These are phyloP conservation scores for Purpureocillium lavendulum DNA, from an alignment of 2,329 filamentous ascomycete genomes.

Conservation along the genomic window DNA sequence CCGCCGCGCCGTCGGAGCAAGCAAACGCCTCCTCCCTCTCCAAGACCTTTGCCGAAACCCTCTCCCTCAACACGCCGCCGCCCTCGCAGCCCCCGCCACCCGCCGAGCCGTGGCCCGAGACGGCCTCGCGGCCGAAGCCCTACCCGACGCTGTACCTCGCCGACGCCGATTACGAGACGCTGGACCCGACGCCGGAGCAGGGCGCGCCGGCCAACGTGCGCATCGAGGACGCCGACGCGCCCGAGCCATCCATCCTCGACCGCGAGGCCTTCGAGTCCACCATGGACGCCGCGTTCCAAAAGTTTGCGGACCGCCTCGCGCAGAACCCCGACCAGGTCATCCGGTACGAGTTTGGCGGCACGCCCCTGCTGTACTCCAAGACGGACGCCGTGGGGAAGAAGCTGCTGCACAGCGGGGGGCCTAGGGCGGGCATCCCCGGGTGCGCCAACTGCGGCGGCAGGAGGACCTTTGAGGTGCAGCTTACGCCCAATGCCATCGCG, in stretches of 20 bases:
- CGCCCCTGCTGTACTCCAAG: slow-evolving; percentile 73
- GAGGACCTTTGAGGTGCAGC: slow-evolving; percentile 83
- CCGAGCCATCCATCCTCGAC: slow-evolving; percentile 45
- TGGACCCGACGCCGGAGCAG: slow-evolving; percentile 51
- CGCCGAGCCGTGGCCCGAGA: slow-evolving; percentile 67
- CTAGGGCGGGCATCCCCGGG: slow-evolving; percentile 51
- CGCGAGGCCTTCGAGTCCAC: slow-evolving; percentile 64
- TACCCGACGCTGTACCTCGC: slow-evolving; percentile 73
- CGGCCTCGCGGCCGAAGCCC: slow-evolving; percentile 53
- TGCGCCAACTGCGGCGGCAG: slow-evolving; percentile 68
- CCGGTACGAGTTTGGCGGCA: slow-evolving; percentile 68
- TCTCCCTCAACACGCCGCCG: slow-evolving; percentile 58
- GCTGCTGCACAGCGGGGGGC: slow-evolving; percentile 26
- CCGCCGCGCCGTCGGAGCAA: slow-evolving; percentile 14
- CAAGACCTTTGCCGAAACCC: slow-evolving; percentile 64
- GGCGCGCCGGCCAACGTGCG: slow-evolving; percentile 41
- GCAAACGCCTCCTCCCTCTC: slow-evolving; percentile 29
- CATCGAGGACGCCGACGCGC: slow-evolving; percentile 28
- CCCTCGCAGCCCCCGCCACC: slow-evolving; percentile 21
- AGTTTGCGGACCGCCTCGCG: slow-evolving; percentile 67
- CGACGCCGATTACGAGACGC: slow-evolving; percentile 86
- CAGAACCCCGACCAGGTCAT: slow-evolving; percentile 81
- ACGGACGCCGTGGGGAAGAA: slow-evolving; percentile 64
- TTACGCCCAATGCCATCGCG: slow-evolving; percentile 83
- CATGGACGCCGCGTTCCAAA: slow-evolving; percentile 70